These are phyloP conservation scores for Trichoderma orchidacearum DNA, from an alignment of 495 filamentous ascomycete genomes.

Conservation along the genomic window DNA sequence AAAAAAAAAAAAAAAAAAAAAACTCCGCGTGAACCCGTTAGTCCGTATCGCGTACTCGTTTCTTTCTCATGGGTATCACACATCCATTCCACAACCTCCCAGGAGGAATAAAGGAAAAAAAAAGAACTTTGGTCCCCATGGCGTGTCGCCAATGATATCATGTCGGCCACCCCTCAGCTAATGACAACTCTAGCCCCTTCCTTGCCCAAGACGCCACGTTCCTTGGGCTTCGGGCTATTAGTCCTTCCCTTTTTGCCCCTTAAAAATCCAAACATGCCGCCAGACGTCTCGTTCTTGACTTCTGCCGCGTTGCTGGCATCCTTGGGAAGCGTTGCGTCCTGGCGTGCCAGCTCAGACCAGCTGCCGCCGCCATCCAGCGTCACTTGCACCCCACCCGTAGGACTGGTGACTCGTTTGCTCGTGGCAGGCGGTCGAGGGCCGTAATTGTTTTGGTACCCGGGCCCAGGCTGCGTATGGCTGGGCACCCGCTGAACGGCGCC, in stretches of 20 bases:
- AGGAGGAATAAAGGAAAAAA: neutral
- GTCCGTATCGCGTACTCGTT: neutral
- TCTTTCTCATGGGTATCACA: neutral
- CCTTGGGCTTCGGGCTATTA: slow-evolving; percentile 85
- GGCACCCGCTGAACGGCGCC: slow-evolving; percentile 5
- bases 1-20: too few species aligned
- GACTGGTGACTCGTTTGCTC: slow-evolving; percentile 51
- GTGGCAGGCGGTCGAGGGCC: slow-evolving; percentile 23
- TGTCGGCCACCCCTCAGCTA: slow-evolving; percentile 12
- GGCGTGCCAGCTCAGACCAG: slow-evolving; percentile 80
- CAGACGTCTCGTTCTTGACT: slow-evolving; percentile 31
- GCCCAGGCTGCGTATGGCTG: slow-evolving; percentile 24
- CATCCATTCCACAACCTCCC: neutral
- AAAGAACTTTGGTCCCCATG: too few species aligned
- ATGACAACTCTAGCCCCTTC: slow-evolving; percentile 79
- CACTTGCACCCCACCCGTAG: slow-evolving; percentile 79
- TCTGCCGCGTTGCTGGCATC: slow-evolving; percentile 40
- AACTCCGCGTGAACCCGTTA: neutral
- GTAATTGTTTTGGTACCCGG: slow-evolving; percentile 36
- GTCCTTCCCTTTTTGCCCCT: slow-evolving; percentile 79
- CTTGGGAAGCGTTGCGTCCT: slow-evolving; percentile 61
- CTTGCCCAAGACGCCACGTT: slow-evolving; percentile 85
- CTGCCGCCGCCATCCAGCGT: slow-evolving; percentile 77
- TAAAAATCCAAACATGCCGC: slow-evolving; percentile 82
- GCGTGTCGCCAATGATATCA: neutral